phyloP scores from a whole-genome alignment of 805 yeast genomes.

The Cyberlindnera meyerae region DNA sequence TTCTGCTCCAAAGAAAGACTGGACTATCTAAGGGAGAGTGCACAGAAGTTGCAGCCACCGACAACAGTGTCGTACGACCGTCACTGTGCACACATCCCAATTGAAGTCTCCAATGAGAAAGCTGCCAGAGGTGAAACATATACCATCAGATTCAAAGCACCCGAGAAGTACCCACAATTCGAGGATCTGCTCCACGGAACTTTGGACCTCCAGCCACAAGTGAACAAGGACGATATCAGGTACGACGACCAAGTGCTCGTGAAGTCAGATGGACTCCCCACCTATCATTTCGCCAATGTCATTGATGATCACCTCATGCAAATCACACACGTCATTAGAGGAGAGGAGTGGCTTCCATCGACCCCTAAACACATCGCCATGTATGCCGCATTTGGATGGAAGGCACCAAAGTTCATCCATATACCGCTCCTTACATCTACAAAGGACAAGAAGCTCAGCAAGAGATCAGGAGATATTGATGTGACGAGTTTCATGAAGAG shows the following conservation, averaged over 20 bases:
- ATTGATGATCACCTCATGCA: conserved; percentile 92
- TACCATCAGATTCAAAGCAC: conserved; percentile 75
- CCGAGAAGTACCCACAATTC: conserved; percentile 61
- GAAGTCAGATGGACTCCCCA: conserved; percentile 93
- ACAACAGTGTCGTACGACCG: conserved; percentile 91
- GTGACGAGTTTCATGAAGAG: conserved; percentile 50
- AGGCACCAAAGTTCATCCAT: conserved; percentile 76
- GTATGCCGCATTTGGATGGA: conserved; percentile 84
- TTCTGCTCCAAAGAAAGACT: conserved; percentile 80
- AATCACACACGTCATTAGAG: conserved; percentile 91
- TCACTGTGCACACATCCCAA: conserved; percentile 50
- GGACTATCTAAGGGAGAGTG: conserved; percentile 61
- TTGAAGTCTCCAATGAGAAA: conserved; percentile 36
- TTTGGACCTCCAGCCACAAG: conserved; percentile 74
- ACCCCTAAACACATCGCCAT: conserved; percentile 92
- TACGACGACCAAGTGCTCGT: conserved; percentile 86
- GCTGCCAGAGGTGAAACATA: conserved; percentile 33
- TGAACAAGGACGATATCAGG: conserved; percentile 62
- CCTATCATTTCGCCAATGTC: conserved; percentile 95
- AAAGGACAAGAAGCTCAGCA: conserved; percentile 73
- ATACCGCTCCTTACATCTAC: conserved; percentile 80
- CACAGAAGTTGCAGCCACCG: conserved; percentile 74
- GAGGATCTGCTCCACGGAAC: conserved; percentile 75
- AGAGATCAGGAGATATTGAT: conserved; percentile 79
- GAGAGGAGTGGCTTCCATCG: conserved; percentile 97